Evolutionary conservation across 2,329 filamentous ascomycete genomes (phyloP).

Genomic region (Dactylonectria estremocensis): DNA sequence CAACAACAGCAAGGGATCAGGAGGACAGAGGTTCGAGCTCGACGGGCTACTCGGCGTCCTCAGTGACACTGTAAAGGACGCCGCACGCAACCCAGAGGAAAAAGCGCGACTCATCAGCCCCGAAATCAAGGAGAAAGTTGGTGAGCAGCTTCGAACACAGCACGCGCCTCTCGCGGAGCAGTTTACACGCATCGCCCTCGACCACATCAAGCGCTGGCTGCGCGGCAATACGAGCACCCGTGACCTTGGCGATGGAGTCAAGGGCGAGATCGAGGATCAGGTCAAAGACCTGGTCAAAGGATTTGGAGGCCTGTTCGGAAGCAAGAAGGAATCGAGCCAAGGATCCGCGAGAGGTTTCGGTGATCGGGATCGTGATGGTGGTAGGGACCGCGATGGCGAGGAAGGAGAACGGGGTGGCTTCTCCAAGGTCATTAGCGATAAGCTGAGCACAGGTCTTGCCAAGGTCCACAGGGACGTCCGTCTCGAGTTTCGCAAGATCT

Average conservation of each 20-base stretch:
- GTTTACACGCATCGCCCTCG: slow-evolving; percentile 62
- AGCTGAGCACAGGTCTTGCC: slow-evolving; percentile 61
- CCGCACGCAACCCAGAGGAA: slow-evolving; percentile 62
- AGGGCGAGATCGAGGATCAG: slow-evolving; percentile 61
- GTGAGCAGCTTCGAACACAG: slow-evolving; percentile 57
- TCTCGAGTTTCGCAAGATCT: slow-evolving; percentile 61
- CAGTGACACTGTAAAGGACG: slow-evolving; percentile 61
- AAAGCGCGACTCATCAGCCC: slow-evolving; percentile 62
- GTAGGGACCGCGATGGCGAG: slow-evolving; percentile 39
- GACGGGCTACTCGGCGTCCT: slow-evolving; percentile 61
- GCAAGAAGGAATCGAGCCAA: slow-evolving; percentile 54
- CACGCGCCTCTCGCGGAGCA: slow-evolving; percentile 62
- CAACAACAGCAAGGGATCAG: slow-evolving; percentile 45
- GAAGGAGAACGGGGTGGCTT: slow-evolving; percentile 55
- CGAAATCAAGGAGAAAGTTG: slow-evolving; percentile 63
- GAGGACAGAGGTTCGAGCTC: slow-evolving; percentile 55
- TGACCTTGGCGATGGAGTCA: slow-evolving; percentile 60
- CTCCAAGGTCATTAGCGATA: slow-evolving; percentile 63
- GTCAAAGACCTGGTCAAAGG: slow-evolving; percentile 63
- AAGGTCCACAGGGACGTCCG: slow-evolving; percentile 62
- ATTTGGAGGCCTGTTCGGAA: slow-evolving; percentile 58
- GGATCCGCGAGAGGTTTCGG: slow-evolving; percentile 51
- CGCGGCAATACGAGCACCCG: slow-evolving; percentile 59
- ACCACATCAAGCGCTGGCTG: slow-evolving; percentile 63
- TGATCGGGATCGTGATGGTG: slow-evolving; percentile 48